Evolutionary conservation across 2,329 filamentous ascomycete species (phyloP).

Genomic region (Xylaria multiplex): DNA sequence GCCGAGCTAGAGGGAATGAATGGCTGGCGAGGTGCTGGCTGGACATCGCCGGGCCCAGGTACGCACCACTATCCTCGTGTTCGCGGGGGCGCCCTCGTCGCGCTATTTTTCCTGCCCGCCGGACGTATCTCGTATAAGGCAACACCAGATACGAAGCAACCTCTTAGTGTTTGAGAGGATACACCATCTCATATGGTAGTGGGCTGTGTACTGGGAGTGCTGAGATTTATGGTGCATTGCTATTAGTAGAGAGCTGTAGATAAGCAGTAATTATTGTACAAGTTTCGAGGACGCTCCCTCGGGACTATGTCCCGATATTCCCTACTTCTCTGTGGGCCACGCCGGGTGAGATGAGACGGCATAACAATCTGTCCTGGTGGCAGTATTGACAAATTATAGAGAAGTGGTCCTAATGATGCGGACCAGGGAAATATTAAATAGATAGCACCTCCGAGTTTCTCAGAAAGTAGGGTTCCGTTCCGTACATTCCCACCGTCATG

Average conservation of each 20-base stretch:
- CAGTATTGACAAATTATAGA: neutral
- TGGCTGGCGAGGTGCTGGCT: slow-evolving; percentile 66
- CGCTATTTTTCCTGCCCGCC: slow-evolving; percentile 65
- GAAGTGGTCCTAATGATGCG: neutral
- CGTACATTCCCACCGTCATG: neutral
- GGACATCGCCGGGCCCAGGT: slow-evolving; percentile 64
- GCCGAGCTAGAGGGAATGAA: slow-evolving; percentile 65
- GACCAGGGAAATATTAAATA: neutral
- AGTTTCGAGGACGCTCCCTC: neutral
- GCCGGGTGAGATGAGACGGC: neutral
- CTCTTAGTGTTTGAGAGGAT: slow-evolving; percentile 37
- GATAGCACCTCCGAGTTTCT: neutral
- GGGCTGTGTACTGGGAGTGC: neutral
- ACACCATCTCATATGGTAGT: neutral
- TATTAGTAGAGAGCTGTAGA: slow-evolving; percentile 16
- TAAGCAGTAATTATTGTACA: slow-evolving; percentile 28
- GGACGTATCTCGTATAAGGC: slow-evolving; percentile 63
- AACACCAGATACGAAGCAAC: slow-evolving; percentile 56
- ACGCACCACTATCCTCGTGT: slow-evolving; percentile 68
- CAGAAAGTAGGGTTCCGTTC: neutral
- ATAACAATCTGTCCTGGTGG: neutral
- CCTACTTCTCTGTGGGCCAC: neutral
- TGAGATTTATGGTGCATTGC: neutral
- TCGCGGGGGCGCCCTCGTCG: slow-evolving; percentile 60
- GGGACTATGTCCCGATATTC: neutral